Evolutionary conservation across 352 stramenopile species (phyloP).

Genomic region (Globisporangium lucens): DNA sequence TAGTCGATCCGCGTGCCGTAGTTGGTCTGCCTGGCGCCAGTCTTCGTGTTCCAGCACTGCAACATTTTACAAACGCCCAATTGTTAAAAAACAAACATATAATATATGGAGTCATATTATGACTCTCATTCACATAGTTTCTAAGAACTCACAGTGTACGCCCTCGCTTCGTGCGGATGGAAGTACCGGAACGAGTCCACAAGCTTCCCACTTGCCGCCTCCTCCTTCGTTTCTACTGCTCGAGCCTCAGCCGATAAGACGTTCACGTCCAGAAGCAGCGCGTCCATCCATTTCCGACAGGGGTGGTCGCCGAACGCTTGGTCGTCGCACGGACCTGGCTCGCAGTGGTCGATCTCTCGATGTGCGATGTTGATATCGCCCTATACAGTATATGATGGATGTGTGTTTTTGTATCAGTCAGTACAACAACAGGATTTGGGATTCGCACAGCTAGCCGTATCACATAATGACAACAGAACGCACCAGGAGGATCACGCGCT

Average conservation of each 20-base stretch:
- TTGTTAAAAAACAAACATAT: no score
- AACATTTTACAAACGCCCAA: not conserved
- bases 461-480: not conserved
- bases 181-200: constrained; percentile 83
- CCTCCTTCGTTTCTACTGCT: not conserved
- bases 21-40: constrained; percentile 84
- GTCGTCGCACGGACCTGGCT: constrained; percentile 35
- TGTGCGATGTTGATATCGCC: constrained; percentile 85
- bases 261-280: constrained; percentile 11
- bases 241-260: not conserved
- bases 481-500: constrained; percentile 68
- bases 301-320: constrained; percentile 54
- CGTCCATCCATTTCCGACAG: constrained; percentile 67
- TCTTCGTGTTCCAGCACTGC: constrained; percentile 88
- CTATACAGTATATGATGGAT: constrained; percentile 19
- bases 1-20: constrained; percentile 91
- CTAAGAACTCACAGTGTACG: constrained; percentile 64
- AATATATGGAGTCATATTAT: no score
- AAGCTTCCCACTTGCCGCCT: constrained; percentile 25
- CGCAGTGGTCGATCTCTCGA: constrained; percentile 76
- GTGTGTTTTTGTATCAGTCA: not conserved
- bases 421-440: not conserved
- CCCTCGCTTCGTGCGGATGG: constrained; percentile 62
- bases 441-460: not conserved
- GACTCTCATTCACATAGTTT: not conserved